phyloP scores from a whole-genome alignment of 495 filamentous ascomycete genomes.

The Daldinia concentrica region DNA sequence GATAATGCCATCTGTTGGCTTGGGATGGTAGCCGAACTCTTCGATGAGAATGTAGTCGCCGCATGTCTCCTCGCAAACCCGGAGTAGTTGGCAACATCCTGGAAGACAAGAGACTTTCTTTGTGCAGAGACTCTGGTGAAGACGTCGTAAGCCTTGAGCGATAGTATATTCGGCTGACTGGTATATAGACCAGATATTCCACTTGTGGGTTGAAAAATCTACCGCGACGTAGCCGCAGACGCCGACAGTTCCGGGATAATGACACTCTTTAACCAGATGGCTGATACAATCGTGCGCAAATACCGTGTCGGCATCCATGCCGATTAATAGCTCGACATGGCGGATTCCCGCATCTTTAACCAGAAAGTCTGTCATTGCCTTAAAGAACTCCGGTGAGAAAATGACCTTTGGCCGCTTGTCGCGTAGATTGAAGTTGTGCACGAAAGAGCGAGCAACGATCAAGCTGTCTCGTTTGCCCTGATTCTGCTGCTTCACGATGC shows the following conservation, averaged over 20 bases:
- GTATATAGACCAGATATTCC: conserved; percentile 43
- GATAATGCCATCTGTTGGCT: conserved; percentile 43
- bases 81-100: conserved; percentile 46
- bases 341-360: conserved; percentile 35
- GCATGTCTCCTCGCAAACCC: conserved; percentile 46
- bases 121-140: conserved; percentile 45
- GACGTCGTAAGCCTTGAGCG: conserved; percentile 45
- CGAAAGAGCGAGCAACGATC: conserved; percentile 79
- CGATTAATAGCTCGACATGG: conserved; percentile 42
- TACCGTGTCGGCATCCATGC: conserved; percentile 49
- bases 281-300: conserved; percentile 43
- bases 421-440: conserved; percentile 72
- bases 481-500: conserved; percentile 73
- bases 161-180: conserved; percentile 47
- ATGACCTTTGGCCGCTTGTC: conserved; percentile 33
- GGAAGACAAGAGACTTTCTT: conserved; percentile 48
- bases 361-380: conserved; percentile 36
- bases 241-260: conserved; percentile 40
- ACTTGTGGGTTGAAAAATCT: conserved; percentile 37
- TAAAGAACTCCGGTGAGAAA: conserved; percentile 43
- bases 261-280: conserved; percentile 40
- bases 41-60: conserved; percentile 46
- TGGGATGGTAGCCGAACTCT: conserved; percentile 46
- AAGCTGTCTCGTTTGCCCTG: conserved; percentile 82
- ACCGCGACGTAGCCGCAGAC: conserved; percentile 48